These are phyloP conservation scores for Termitomyces sp. DNA, from an alignment of 768 basidiomycete genomes.

Conservation along the genomic window DNA sequence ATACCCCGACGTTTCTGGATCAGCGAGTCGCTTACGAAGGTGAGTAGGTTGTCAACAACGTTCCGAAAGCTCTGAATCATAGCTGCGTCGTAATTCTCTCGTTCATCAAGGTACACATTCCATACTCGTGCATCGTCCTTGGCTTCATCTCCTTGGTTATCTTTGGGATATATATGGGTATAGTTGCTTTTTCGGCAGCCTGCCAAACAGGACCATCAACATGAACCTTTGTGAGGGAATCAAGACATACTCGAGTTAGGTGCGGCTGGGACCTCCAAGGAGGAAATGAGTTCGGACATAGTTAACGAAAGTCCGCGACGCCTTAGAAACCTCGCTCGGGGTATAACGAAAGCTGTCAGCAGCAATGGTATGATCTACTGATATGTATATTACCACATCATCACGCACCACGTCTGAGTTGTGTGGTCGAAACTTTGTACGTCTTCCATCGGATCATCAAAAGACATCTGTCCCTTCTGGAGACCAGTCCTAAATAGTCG, in stretches of 20 bases:
- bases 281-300: not conserved
- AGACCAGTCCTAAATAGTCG: not conserved
- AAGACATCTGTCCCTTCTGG: not conserved
- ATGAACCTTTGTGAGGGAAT: not conserved
- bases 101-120: not conserved
- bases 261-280: not conserved
- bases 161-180: not conserved
- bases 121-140: not conserved
- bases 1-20: not conserved
- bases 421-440: not conserved
- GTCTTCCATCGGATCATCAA: not conserved
- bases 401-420: not conserved
- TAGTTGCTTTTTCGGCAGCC: not conserved
- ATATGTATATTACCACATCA: not conserved
- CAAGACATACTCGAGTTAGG: not conserved
- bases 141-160: not conserved
- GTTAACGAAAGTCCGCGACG: not conserved
- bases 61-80: not conserved
- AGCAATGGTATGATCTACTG: not conserved
- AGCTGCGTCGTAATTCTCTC: not conserved
- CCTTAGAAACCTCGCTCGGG: not conserved
- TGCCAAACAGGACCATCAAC: not conserved
- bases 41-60: not conserved
- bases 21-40: not conserved
- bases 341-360: not conserved